These are phyloP conservation scores for Alliaria petiolata DNA, from an alignment of 345 rosid genomes.

Conservation along the genomic window DNA sequence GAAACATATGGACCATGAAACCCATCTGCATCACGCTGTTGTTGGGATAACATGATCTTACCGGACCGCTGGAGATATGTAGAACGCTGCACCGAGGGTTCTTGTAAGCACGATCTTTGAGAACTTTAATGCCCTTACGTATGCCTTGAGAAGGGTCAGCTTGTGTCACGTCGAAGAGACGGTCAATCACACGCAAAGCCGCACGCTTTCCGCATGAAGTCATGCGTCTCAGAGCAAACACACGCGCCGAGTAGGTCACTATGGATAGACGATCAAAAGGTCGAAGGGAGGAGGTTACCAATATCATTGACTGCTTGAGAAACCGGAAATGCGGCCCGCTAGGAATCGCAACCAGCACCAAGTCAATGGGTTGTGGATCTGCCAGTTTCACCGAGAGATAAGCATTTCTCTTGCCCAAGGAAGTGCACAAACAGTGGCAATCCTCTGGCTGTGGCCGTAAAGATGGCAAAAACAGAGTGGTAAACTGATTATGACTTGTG, in stretches of 20 bases:
- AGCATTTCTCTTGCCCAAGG: slow-evolving; percentile 37
- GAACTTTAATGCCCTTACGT: slow-evolving; percentile 67
- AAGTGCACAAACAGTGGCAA: slow-evolving; percentile 19
- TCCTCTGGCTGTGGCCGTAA: slow-evolving; percentile 28
- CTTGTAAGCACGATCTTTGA: slow-evolving; percentile 76
- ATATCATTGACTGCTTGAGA: slow-evolving; percentile 78
- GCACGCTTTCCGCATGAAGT: slow-evolving; percentile 70
- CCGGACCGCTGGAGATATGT: slow-evolving; percentile 67
- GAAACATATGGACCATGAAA: slow-evolving; percentile 63
- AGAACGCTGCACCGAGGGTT: slow-evolving; percentile 58
- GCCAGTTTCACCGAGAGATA: slow-evolving; percentile 63
- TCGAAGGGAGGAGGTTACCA: slow-evolving; percentile 69
- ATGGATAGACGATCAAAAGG: slow-evolving; percentile 73
- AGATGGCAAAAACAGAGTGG: slow-evolving; percentile 25
- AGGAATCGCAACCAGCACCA: slow-evolving; percentile 74
- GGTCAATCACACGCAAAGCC: slow-evolving; percentile 75
- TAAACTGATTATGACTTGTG: slow-evolving; percentile 16
- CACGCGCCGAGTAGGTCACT: slow-evolving; percentile 71
- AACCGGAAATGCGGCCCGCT: slow-evolving; percentile 77
- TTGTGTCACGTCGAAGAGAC: slow-evolving; percentile 75
- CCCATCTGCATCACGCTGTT: slow-evolving; percentile 46
- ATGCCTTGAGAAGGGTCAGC: slow-evolving; percentile 78
- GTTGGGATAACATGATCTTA: slow-evolving; percentile 38
- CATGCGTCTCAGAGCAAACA: slow-evolving; percentile 83
- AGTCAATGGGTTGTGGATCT: slow-evolving; percentile 55